phyloP scores from a whole-genome alignment of 179 eudicot genomes.

The Beta lomatogona region DNA sequence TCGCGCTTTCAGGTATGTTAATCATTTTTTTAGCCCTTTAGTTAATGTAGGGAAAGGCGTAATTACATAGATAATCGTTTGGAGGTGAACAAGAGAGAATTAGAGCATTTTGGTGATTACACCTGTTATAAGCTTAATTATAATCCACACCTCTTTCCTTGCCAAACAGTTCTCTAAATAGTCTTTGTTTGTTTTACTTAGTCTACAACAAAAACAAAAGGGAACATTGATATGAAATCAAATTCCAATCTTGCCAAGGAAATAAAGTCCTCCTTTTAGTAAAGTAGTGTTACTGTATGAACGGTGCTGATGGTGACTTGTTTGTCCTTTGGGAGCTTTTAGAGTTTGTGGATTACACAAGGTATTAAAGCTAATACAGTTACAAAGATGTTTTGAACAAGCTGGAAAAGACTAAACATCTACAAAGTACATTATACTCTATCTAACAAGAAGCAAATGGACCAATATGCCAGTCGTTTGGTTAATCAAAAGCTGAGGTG shows the following conservation, averaged over 20 bases:
- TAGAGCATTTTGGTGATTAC: too few species aligned
- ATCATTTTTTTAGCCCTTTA: background rate
- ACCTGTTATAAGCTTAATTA: too few species aligned
- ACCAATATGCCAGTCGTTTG: background rate
- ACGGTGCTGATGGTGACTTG: constrained; percentile 18
- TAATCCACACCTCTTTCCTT: too few species aligned
- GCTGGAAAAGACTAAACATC: background rate
- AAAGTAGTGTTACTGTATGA: constrained; percentile 21
- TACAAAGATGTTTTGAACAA: background rate
- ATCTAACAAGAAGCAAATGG: background rate
- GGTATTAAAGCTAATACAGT: background rate
- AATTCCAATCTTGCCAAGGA: constrained; percentile 12
- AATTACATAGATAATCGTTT: too few species aligned
- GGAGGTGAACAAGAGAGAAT: too few species aligned
- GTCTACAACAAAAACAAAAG: constrained; percentile 2
- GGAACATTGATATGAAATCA: constrained; percentile 14
- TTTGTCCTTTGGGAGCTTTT: background rate
- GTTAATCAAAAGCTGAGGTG: background rate
- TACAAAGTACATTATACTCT: too few species aligned
- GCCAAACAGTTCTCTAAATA: too few species aligned
- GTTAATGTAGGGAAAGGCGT: background rate
- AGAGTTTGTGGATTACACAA: background rate
- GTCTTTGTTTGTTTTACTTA: too few species aligned
- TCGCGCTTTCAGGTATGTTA: constrained; percentile 49
- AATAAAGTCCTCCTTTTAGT: background rate